A percentile compares a stretch with the other conserved stretches of the same genome.
These are phyloP conservation scores for Leccinum broughii DNA, from an alignment of 768 basidiomycete species.

Conservation along the genomic window DNA sequence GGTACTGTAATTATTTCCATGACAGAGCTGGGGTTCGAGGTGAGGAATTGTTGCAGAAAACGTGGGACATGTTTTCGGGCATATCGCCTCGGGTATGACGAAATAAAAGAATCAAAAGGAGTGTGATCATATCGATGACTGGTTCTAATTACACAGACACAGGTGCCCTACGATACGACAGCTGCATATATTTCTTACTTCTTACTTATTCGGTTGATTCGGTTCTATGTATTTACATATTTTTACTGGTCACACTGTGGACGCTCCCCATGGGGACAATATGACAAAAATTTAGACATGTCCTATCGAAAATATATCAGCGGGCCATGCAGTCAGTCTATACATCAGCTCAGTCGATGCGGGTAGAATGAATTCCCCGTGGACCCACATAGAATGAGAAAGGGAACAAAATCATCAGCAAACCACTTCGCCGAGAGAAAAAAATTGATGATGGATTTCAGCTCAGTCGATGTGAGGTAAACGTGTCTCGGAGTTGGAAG, in stretches of 20 bases:
- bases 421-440: background rate
- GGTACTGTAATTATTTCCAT: constrained; percentile 37
- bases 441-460: background rate
- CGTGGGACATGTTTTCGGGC: constrained; percentile 21
- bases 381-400: background rate
- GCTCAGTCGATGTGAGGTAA: background rate
- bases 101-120: constrained; percentile 6
- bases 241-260: background rate
- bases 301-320: background rate
- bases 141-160: background rate
- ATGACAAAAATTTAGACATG: background rate
- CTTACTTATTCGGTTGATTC: background rate
- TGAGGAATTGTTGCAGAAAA: constrained; percentile 20
- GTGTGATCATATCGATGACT: background rate
- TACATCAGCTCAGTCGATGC: background rate
- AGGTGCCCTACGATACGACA: background rate
- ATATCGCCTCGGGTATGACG: background rate
- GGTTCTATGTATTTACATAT: background rate
- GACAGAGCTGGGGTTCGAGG: constrained; percentile 9
- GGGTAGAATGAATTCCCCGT: background rate
- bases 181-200: background rate
- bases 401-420: background rate
- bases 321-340: background rate
- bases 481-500: background rate
- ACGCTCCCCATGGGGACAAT: background rate